Evolutionary conservation across 306 rosid species (phyloP).

Genomic region (Corylus avellana): DNA sequence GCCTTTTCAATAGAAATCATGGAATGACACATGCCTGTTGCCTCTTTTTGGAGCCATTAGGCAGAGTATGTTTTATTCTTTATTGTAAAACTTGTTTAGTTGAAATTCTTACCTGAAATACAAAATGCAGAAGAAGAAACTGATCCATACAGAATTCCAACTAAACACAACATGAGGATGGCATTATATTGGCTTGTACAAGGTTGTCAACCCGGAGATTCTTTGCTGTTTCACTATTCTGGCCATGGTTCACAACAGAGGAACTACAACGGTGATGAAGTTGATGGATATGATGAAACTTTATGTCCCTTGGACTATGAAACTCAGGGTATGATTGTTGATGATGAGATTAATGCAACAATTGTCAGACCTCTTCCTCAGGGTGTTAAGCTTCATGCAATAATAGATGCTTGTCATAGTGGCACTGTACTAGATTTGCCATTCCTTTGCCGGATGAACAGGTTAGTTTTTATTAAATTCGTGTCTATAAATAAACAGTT

Average conservation of each 20-base stretch:
- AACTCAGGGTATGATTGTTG: conserved; percentile 99
- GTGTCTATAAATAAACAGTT: background rate
- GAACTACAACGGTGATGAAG: conserved; percentile 86
- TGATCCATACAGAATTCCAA: conserved; percentile 77
- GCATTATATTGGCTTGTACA: conserved; percentile 96
- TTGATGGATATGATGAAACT: conserved; percentile 95
- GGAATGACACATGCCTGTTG: background rate
- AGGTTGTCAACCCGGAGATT: conserved; percentile 95
- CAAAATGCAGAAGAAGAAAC: conserved; percentile 90
- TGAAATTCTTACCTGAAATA: conserved; percentile 16
- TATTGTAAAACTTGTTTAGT: conserved; percentile 2
- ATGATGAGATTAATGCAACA: conserved; percentile 82
- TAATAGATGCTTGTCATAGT: conserved; percentile 95
- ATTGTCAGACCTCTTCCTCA: conserved; percentile 82
- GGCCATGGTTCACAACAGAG: conserved; percentile 97
- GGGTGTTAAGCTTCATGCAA: conserved; percentile 91
- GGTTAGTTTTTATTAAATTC: conserved; percentile 48
- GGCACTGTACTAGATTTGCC: conserved; percentile 98
- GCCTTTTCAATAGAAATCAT: background rate
- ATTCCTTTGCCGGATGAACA: conserved; percentile 91
- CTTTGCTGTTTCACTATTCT: conserved; percentile 94
- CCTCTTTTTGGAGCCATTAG: background rate
- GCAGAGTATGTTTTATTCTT: background rate
- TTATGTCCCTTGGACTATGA: conserved; percentile 92
- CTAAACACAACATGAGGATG: conserved; percentile 82